Conservation (phyloP, 495 filamentous ascomycete species). For the Trichoderma asperelloides region DNA sequence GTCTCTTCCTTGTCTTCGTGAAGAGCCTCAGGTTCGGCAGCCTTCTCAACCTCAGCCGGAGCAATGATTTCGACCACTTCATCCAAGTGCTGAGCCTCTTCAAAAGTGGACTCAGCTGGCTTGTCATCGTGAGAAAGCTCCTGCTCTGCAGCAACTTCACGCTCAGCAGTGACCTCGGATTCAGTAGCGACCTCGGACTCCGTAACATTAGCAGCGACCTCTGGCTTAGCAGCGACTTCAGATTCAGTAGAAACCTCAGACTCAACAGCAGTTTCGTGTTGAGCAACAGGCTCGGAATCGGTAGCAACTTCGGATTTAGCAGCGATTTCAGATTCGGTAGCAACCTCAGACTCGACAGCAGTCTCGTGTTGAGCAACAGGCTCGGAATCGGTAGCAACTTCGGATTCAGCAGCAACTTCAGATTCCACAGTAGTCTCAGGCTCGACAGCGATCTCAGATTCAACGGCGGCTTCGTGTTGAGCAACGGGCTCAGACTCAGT, state of each 20-base stretch:
- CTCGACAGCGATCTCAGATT: not conserved
- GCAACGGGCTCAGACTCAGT: not conserved
- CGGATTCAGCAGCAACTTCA: not conserved
- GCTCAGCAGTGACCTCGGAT: not conserved
- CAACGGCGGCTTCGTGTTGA: not conserved
- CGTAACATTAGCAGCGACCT: not conserved
- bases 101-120: not conserved
- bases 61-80: slow-evolving; percentile 1
- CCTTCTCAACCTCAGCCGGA: not conserved
- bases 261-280: not conserved
- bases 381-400: not conserved
- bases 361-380: no score
- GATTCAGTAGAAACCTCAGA: not conserved
- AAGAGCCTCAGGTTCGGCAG: not conserved
- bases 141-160: not conserved
- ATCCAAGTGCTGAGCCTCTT: not conserved
- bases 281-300: not conserved
- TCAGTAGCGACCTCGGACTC: not conserved
- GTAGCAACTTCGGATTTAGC: not conserved
- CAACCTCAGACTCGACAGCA: not conserved
- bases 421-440: not conserved
- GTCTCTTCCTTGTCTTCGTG: not conserved
- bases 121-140: not conserved
- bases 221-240: not conserved
- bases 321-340: not conserved